phyloP scores from a whole-genome alignment of 495 filamentous ascomycete species.

The Trichocladium antarcticum region DNA sequence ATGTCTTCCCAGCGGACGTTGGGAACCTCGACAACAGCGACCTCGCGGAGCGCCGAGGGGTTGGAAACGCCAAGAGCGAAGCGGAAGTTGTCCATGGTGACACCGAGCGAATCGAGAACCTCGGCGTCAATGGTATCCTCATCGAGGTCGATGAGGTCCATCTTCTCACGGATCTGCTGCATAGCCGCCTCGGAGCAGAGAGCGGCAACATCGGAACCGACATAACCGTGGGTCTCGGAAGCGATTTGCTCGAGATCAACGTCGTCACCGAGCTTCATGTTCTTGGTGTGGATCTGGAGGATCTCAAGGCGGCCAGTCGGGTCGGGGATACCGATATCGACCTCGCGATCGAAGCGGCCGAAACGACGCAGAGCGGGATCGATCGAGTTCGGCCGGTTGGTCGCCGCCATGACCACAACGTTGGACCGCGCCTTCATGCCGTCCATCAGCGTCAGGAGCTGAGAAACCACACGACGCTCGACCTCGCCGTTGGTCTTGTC shows the following conservation, averaged over 20 bases:
- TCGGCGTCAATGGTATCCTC: slow-evolving; percentile 99
- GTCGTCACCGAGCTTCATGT: slow-evolving; percentile 98
- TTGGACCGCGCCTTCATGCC: slow-evolving; percentile 99
- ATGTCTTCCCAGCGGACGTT: slow-evolving; percentile 99
- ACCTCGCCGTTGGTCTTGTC: slow-evolving; percentile 99
- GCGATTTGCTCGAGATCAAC: slow-evolving; percentile 96
- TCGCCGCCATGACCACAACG: slow-evolving; percentile 97
- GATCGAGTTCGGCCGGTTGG: slow-evolving; percentile 94
- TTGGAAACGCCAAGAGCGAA: slow-evolving; percentile 96
- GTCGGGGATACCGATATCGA: slow-evolving; percentile 95
- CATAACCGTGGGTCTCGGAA: slow-evolving; percentile 96
- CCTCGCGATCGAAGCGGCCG: slow-evolving; percentile 96
- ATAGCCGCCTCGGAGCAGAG: slow-evolving; percentile 98
- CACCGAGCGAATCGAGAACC: slow-evolving; percentile 92
- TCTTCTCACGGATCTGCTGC: slow-evolving; percentile 99
- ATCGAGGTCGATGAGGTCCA: slow-evolving; percentile 98
- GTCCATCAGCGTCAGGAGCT: slow-evolving; percentile 96
- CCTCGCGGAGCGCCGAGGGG: slow-evolving; percentile 95
- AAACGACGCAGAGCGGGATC: slow-evolving; percentile 95
- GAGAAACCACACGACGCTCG: slow-evolving; percentile 94
- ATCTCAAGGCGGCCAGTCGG: slow-evolving; percentile 98
- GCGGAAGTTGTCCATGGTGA: slow-evolving; percentile 99
- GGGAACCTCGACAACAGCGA: slow-evolving; percentile 96
- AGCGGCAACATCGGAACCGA: slow-evolving; percentile 97
- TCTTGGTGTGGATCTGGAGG: slow-evolving; percentile 98